Percentiles rank a stretch among this genome's conserved stretches.
Conservation (phyloP, 176 grass and related monocot species). For the Alloteropsis semialata region DNA sequence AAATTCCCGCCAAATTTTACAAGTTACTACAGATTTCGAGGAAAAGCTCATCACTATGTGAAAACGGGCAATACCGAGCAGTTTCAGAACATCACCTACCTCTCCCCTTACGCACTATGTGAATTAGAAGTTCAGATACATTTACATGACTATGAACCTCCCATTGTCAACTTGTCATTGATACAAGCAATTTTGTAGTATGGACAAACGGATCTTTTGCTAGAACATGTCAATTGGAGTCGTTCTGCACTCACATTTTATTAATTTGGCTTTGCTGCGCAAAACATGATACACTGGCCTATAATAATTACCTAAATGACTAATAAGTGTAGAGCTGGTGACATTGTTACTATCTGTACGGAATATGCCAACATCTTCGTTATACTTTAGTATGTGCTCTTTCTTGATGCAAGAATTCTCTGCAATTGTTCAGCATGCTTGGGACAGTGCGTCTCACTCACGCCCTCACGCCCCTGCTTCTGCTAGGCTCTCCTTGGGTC, state of each 20-base stretch:
- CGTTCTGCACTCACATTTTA: background rate
- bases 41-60: conserved; percentile 57
- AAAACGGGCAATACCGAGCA: conserved; percentile 49
- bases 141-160: conserved; percentile 13
- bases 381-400: background rate
- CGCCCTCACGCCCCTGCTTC: too few relatives aligned
- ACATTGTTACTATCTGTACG: background rate
- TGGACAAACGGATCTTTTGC: background rate
- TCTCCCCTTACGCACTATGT: conserved; percentile 86
- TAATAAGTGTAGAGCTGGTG: background rate
- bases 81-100: conserved; percentile 62
- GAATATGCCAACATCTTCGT: background rate
- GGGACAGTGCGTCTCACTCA: too few relatives aligned
- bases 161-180: background rate
- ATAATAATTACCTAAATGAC: conserved; percentile 2
- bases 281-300: background rate
- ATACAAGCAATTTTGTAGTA: background rate
- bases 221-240: background rate
- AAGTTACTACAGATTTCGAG: conserved; percentile 51
- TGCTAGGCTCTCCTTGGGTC: too few relatives aligned
- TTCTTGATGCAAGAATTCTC: background rate
- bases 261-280: background rate
- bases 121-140: conserved; percentile 20
- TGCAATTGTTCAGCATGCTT: too few relatives aligned
- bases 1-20: conserved; percentile 72